phyloP scores from a whole-genome alignment of 306 rosid genomes.

The Rosa chinensis region DNA sequence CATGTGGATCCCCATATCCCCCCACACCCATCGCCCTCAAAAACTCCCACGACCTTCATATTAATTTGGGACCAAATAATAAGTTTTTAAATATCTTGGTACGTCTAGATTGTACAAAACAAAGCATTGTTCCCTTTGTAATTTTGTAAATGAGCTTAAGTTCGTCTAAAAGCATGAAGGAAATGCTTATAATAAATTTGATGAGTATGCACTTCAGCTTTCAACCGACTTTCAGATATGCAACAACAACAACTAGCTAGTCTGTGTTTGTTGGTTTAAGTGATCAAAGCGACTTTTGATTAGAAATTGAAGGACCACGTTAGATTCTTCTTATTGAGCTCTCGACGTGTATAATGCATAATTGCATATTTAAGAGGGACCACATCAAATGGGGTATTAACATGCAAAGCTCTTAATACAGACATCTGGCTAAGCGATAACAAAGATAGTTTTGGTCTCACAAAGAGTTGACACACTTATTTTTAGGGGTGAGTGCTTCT shows the following conservation, averaged over 20 bases:
- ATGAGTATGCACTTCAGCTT: neutral
- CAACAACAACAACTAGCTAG: neutral
- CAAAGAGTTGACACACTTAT: constrained; percentile 44
- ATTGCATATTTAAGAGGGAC: constrained; percentile 6
- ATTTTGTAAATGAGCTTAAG: neutral
- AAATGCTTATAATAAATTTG: neutral
- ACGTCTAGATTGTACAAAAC: constrained; percentile 18
- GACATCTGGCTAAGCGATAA: constrained; percentile 36
- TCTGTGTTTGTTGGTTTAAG: neutral
- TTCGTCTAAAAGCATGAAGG: neutral
- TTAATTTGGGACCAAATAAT: neutral
- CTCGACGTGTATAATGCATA: neutral
- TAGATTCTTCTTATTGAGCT: neutral
- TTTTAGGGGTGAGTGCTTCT: constrained; percentile 27
- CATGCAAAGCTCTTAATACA: constrained; percentile 14
- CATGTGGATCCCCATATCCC: constrained; percentile 26
- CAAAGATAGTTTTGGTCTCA: constrained; percentile 39
- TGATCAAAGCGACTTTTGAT: constrained; percentile 43
- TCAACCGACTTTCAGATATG: neutral
- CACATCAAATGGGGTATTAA: constrained; percentile 11
- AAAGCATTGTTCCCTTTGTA: constrained; percentile 10
- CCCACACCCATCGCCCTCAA: constrained; percentile 18
- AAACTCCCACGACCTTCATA: constrained; percentile 11
- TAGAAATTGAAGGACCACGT: constrained; percentile 24
- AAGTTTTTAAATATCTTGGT: neutral